Evolutionary conservation across 2,329 filamentous ascomycete genomes (phyloP).

Genomic region (Fusarium concolor): DNA sequence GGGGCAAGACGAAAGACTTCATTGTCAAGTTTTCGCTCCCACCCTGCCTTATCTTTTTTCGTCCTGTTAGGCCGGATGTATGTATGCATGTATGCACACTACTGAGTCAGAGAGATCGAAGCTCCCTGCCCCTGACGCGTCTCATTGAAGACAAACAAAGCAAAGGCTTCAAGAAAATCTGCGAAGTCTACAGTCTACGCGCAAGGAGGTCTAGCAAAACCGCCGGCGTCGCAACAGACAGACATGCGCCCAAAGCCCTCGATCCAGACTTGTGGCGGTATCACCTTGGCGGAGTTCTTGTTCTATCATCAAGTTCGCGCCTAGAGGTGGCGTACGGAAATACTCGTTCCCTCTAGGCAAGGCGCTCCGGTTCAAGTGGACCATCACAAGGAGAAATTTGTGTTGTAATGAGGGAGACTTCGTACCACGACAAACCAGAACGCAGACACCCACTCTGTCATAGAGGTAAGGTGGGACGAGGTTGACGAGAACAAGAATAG

Average conservation of each 20-base stretch:
- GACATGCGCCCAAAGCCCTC: background rate
- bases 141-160: slow-evolving; percentile 16
- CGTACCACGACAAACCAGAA: slow-evolving; percentile 4
- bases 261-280: slow-evolving; percentile 21
- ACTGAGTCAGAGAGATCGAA: slow-evolving; percentile 13
- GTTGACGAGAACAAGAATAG: slow-evolving; percentile 27
- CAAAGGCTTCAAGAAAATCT: slow-evolving; percentile 6
- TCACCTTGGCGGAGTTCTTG: slow-evolving; percentile 10
- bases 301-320: slow-evolving; percentile 3
- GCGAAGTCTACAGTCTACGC: background rate
- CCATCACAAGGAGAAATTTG: slow-evolving; percentile 2
- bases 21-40: slow-evolving; percentile 5
- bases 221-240: slow-evolving; percentile 21
- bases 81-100: background rate
- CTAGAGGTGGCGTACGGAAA: slow-evolving; percentile 2
- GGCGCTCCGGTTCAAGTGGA: slow-evolving; percentile 18
- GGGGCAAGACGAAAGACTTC: slow-evolving; percentile 6
- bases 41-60: background rate
- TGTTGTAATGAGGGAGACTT: slow-evolving; percentile 2
- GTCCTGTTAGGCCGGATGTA: background rate
- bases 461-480: background rate
- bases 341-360: slow-evolving; percentile 7
- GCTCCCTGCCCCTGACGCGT: slow-evolving; percentile 21
- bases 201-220: slow-evolving; percentile 22
- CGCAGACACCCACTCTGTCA: background rate